A percentile compares a stretch with the other conserved stretches of the same genome.
Conservation (phyloP, 78 protist genomes). For the Dictyostelium firmibasis region DNA sequence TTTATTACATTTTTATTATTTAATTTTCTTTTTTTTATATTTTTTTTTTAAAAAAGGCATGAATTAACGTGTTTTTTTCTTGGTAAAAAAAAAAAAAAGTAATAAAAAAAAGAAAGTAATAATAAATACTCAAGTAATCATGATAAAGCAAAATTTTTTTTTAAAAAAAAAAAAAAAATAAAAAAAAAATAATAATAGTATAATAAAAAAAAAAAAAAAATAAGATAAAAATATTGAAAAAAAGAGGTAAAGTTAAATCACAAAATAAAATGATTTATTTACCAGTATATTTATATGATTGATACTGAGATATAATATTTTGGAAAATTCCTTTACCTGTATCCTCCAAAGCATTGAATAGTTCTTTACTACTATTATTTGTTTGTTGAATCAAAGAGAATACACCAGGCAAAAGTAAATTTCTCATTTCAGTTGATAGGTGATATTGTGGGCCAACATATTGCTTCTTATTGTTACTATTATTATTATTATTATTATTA, state of each 20-base stretch:
- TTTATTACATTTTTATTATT: too few relatives aligned
- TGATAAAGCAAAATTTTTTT: too few relatives aligned
- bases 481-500: not conserved
- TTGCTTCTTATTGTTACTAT: not conserved
- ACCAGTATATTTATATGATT: conserved; percentile 35
- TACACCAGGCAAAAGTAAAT: conserved; percentile 42
- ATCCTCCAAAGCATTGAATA: conserved; percentile 8
- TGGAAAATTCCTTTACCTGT: conserved; percentile 35
- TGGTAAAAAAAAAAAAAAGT: too few relatives aligned
- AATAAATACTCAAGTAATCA: too few relatives aligned
- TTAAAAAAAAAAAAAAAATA: too few relatives aligned
- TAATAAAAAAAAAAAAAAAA: too few relatives aligned
- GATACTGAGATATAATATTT: conserved; percentile 13
- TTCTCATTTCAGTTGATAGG: conserved; percentile 10
- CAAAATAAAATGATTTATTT: not conserved
- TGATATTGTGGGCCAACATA: conserved; percentile 12
- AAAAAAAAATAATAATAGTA: too few relatives aligned
- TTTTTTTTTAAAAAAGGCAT: too few relatives aligned
- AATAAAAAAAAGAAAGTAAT: too few relatives aligned
- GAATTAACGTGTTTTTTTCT: too few relatives aligned
- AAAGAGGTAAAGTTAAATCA: not conserved
- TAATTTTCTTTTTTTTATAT: too few relatives aligned
- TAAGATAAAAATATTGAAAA: too few relatives aligned
- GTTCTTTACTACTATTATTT: not conserved
- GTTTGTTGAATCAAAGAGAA: conserved; percentile 16